These are phyloP conservation scores for Paramarasmius palmivorus DNA, from an alignment of 1,284 basidiomycete genomes.

Conservation along the genomic window DNA sequence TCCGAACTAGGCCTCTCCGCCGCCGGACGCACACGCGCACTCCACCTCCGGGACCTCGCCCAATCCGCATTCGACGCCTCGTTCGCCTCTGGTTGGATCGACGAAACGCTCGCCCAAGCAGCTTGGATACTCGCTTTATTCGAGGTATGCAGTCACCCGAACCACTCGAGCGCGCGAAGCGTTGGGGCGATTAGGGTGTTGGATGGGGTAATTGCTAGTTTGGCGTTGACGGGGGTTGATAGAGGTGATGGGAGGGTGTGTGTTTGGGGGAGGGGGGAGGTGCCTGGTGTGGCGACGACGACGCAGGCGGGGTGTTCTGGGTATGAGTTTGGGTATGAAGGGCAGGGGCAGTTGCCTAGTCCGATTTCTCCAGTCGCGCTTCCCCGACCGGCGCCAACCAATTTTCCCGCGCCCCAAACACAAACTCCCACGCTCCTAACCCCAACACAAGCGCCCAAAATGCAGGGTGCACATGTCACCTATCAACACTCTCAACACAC, in stretches of 20 bases:
- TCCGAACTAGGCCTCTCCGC: slow-evolving; percentile 54
- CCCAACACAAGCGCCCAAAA: no score
- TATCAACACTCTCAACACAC: slow-evolving; percentile 50
- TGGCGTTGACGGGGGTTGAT: slow-evolving; percentile 51
- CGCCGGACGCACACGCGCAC: slow-evolving; percentile 52
- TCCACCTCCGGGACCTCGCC: slow-evolving; percentile 63
- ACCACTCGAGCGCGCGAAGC: slow-evolving; percentile 52
- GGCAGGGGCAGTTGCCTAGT: no score
- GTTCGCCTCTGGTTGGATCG: slow-evolving; percentile 66
- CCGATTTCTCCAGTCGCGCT: no score
- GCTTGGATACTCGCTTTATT: slow-evolving; percentile 74
- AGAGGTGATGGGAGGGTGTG: slow-evolving; percentile 41
- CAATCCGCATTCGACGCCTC: slow-evolving; percentile 73
- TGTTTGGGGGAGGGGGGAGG: slow-evolving; percentile 47
- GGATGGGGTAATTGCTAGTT: slow-evolving; percentile 64
- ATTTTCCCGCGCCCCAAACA: no score
- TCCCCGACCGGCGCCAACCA: no score
- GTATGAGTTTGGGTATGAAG: no score
- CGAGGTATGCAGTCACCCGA: slow-evolving; percentile 68
- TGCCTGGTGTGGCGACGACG: slow-evolving; percentile 40
- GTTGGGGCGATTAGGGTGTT: slow-evolving; percentile 60
- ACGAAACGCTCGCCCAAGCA: slow-evolving; percentile 69
- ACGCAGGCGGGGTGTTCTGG: no score
- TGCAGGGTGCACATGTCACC: slow-evolving; percentile 52
- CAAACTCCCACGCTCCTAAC: no score